phyloP scores from a whole-genome alignment of 2,329 filamentous ascomycete species.

The Fusarium sulawesiense region DNA sequence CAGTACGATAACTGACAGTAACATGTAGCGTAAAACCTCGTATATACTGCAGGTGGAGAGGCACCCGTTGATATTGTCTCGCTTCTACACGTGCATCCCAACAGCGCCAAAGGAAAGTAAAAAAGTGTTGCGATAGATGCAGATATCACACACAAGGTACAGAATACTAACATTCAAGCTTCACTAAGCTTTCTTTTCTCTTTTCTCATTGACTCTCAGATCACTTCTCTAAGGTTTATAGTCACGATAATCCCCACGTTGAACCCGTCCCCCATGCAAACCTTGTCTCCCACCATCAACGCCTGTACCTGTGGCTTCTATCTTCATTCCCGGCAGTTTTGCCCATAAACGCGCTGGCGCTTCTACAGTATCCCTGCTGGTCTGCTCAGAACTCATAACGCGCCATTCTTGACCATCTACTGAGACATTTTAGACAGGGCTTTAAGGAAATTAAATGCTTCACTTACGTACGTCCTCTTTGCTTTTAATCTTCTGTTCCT shows the following conservation, averaged over 20 bases:
- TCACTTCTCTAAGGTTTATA: background rate
- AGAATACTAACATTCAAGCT: background rate
- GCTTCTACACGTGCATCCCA: background rate
- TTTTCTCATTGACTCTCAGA: background rate
- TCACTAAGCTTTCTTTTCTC: conserved; percentile 2
- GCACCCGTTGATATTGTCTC: conserved; percentile 6
- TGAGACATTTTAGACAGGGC: background rate
- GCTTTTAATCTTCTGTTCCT: background rate
- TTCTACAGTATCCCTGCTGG: background rate
- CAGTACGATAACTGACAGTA: background rate
- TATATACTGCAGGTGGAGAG: conserved; percentile 4
- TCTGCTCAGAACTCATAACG: background rate
- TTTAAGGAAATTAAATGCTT: background rate
- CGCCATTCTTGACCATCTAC: background rate
- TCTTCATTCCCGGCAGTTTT: background rate
- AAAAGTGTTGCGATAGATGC: conserved; percentile 10
- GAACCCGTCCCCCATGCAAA: background rate
- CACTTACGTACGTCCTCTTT: background rate
- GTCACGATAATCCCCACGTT: conserved; percentile 9
- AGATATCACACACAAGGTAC: background rate
- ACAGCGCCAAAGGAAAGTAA: background rate
- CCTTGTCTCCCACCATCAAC: conserved; percentile 26
- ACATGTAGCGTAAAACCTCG: background rate
- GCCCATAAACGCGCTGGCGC: conserved; percentile 5
- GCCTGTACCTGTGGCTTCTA: conserved; percentile 8